Evolutionary conservation across 306 rosid genomes (phyloP).

Genomic region (Cucurbita ficifolia): DNA sequence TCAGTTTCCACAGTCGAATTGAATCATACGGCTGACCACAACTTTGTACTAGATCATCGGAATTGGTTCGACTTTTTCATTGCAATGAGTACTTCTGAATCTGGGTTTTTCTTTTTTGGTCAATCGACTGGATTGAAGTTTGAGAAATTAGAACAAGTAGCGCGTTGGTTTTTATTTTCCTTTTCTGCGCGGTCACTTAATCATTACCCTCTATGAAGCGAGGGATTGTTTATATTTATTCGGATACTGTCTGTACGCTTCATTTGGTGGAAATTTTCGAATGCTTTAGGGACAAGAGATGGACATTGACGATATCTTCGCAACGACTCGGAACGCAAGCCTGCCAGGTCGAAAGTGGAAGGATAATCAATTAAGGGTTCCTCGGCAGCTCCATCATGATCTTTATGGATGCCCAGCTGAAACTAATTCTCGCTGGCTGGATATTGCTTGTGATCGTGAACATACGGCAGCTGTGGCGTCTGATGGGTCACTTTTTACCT

Average conservation of each 20-base stretch:
- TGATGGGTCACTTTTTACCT: constrained; percentile 73
- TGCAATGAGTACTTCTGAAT: background rate
- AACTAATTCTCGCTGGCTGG: constrained; percentile 62
- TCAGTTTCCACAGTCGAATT: background rate
- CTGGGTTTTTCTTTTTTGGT: background rate
- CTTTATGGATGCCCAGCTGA: constrained; percentile 74
- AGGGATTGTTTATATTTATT: no score
- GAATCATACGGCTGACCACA: background rate
- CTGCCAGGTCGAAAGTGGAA: constrained; percentile 58
- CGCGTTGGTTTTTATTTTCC: background rate
- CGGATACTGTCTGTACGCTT: background rate
- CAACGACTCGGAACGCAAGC: constrained; percentile 20
- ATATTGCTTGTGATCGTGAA: constrained; percentile 88
- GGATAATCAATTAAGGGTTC: constrained; percentile 66
- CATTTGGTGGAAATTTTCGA: constrained; percentile 3
- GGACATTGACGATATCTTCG: constrained; percentile 52
- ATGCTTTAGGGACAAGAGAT: constrained; percentile 14
- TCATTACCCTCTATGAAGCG: no score
- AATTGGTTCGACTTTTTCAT: background rate
- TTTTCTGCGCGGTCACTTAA: background rate
- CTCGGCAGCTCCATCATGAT: constrained; percentile 59
- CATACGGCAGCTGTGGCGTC: constrained; percentile 88
- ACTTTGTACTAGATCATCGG: no score
- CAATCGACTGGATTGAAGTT: background rate
- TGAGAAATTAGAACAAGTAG: background rate